Evolutionary conservation across 805 yeast genomes (phyloP).

Genomic region (Barnettozyma pratensis): DNA sequence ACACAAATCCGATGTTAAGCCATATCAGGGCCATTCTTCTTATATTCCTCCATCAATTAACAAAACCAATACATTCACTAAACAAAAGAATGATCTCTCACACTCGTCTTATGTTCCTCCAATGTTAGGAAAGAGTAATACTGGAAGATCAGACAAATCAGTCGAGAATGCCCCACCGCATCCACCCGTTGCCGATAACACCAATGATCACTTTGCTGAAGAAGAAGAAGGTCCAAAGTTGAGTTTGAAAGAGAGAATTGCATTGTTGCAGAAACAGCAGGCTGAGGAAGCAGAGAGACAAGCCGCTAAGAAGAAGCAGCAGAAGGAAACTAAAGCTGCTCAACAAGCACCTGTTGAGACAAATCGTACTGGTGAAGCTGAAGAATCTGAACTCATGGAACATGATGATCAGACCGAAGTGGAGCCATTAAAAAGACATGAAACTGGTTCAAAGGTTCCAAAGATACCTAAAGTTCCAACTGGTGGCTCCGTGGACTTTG

Average conservation of each 20-base stretch:
- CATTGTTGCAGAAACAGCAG: conserved; percentile 75
- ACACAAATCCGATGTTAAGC: conserved; percentile 8
- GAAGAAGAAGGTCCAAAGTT: conserved; percentile 66
- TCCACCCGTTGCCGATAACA: conserved; percentile 27
- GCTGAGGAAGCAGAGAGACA: conserved; percentile 73
- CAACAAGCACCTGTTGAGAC: neutral
- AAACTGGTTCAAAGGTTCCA: neutral
- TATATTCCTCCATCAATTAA: conserved; percentile 24
- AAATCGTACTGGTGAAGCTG: conserved; percentile 1
- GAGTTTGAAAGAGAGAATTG: conserved; percentile 83
- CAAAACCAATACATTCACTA: conserved; percentile 6
- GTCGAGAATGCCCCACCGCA: conserved; percentile 10
- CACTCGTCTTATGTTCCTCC: conserved; percentile 27
- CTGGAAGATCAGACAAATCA: conserved; percentile 4
- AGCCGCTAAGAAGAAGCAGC: conserved; percentile 47
- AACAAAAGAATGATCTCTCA: conserved; percentile 9
- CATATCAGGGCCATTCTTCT: conserved; percentile 24
- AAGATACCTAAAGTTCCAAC: neutral
- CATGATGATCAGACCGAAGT: neutral
- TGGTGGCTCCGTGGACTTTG: neutral
- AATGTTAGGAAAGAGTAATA: conserved; percentile 11
- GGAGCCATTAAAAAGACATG: neutral
- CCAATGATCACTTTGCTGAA: conserved; percentile 27
- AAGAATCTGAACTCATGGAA: neutral
- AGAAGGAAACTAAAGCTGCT: conserved; percentile 32